Evolutionary conservation across 129 eudicot species (phyloP), one percentile per base, ranked within the genome.

Genomic region (Cynara cardunculus): DNA sequence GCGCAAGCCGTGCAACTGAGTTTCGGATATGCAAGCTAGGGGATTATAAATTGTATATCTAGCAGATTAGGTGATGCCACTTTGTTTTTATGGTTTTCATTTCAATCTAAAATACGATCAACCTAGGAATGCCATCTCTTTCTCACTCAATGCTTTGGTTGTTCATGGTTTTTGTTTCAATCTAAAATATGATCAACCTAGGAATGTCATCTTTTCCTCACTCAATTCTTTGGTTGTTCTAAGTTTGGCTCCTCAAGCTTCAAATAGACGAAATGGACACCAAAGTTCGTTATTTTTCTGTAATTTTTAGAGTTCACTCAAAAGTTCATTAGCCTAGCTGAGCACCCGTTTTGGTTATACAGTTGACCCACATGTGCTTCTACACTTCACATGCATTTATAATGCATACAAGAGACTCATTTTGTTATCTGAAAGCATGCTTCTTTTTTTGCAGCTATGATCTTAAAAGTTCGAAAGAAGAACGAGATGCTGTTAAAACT

Each of bases 391-490:
- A 4, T 81, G n/a, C 71, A 68, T 67, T 22, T 39, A 21, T 82
- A 12, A 75, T 78, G 21, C 49, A 68, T 77, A 24, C 65, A 19
- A 75, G 44, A 25, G 44, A 28, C 34, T 61, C 7, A 25, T 6
- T 19, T 72, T 18, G 27, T 70, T 19, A 53, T 67, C 81, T 86
- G 28, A 78, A 10, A 69, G 39, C 41, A 5, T 44, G 44, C 10
- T 35, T 31, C 35, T 49, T 74, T 25, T 46, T 8, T 22, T 78
- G 46, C 89, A 91, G 97, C 66, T 92, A 89, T 83, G 94, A 92
- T 66, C 80, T 92, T 81, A 88, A 80, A 61, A 89, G 94, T 59
- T 80, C 97, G 37, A 85, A 80, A 81, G 87, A 86, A 81, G 97
- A 88, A 67, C 87, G 97, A 72, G 90, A 85, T 61, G 12, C 83